Evolutionary conservation across 768 basidiomycete species (phyloP), one percentile per base, ranked within the genome.

Genomic region (Suillus hirtellus): DNA sequence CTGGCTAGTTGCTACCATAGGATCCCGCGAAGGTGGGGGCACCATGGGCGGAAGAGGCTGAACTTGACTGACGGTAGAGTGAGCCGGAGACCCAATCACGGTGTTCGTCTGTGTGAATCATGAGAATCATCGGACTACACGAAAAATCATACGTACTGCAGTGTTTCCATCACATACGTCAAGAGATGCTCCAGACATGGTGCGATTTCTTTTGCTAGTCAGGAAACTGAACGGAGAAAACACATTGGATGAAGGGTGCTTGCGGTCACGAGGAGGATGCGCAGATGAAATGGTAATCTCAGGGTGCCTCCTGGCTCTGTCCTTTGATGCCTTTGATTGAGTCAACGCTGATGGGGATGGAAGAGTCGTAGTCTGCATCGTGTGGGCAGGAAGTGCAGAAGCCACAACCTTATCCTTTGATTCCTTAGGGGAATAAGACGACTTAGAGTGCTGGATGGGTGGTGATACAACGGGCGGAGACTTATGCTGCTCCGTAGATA

Each of bases 81-180:
- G 84, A 14, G 86, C 89, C 5, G 92, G 92, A 3, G 89, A 90
- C 17, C 89, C 90, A 34, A 92, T 73, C 50, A 89, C 84, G 34
- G 92, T 91, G 68, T 86, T 92, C 17, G 86, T 75, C 88, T 89
- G 43, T 54, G 49, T 17, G 4, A 68, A 12, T 21, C 34, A 63
- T 71, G 34, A 64, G 27, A 50, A 44, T 46, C 37, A 44, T 46
- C 37, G 62, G 60, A 34, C 12, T 60, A 60, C 21, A 59, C 61
- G 52, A 38, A 8, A 31, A 42, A 61, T 59, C n/a, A 72, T 42
- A 70, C 89, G 75, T 73, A 93, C 92, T 56, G 89, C 88, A 61
- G 90, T 91, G 37, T 75, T 76, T 43, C 92, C 92, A 69, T 92
- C 86, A 67, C 86, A 83, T 31, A 90, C 92, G 71, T 93, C 92